Conservation (phyloP, 805 yeast genomes). For the Jamesozyma lodderae region DNA sequence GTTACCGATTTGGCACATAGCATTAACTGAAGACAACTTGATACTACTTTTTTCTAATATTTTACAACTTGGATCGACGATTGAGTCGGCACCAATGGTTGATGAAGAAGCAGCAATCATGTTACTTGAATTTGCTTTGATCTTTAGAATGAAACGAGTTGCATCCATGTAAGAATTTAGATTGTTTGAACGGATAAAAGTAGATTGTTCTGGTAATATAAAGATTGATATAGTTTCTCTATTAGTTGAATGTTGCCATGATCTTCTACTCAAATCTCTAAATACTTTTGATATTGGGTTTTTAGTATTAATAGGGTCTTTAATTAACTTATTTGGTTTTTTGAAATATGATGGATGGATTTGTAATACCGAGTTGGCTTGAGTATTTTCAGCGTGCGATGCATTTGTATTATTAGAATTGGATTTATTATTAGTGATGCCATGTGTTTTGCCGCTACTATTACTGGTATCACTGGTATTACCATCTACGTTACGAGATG, state of each 20-base stretch:
- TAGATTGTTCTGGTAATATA: slow-evolving; percentile 57
- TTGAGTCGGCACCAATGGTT: slow-evolving; percentile 78
- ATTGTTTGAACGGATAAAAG: slow-evolving; percentile 71
- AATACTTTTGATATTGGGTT: slow-evolving; percentile 58
- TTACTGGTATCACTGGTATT: background rate
- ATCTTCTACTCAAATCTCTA: slow-evolving; percentile 81
- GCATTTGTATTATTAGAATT: background rate
- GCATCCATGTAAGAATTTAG: slow-evolving; percentile 82
- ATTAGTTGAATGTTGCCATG: slow-evolving; percentile 68
- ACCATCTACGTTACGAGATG: background rate
- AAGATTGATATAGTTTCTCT: slow-evolving; percentile 61
- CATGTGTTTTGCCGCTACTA: background rate
- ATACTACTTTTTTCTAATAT: slow-evolving; percentile 80
- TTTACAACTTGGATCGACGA: slow-evolving; percentile 57
- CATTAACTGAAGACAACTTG: slow-evolving; percentile 76
- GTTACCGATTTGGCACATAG: slow-evolving; percentile 67
- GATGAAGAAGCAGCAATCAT: slow-evolving; percentile 55
- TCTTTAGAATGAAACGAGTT: slow-evolving; percentile 65
- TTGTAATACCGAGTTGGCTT: slow-evolving; percentile 10
- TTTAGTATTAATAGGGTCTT: slow-evolving; percentile 26
- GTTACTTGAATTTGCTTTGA: slow-evolving; percentile 39
- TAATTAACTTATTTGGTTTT: slow-evolving; percentile 18
- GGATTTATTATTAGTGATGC: background rate
- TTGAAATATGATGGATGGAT: slow-evolving; percentile 28
- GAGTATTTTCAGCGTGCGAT: background rate